These are phyloP conservation scores for Geranium brycei DNA, from an alignment of 345 rosid genomes.

Conservation along the genomic window DNA sequence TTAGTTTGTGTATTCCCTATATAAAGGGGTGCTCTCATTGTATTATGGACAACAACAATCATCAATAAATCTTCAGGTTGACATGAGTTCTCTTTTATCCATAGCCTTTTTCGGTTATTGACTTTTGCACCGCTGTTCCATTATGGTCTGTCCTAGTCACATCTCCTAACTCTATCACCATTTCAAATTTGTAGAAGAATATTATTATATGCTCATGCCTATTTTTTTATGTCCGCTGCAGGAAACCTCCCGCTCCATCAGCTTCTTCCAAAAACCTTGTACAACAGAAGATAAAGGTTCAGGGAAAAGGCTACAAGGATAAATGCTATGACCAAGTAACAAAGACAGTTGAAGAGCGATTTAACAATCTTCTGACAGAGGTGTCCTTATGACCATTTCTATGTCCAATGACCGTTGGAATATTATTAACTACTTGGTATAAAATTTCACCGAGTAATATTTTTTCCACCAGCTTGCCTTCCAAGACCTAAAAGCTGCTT, in stretches of 20 bases:
- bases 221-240: conserved; percentile 11
- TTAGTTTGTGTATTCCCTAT: too few species aligned
- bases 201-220: background rate
- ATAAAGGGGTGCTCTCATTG: too few species aligned
- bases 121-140: background rate
- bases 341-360: conserved; percentile 79
- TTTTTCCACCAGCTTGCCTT: conserved; percentile 59
- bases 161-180: background rate
- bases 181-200: background rate
- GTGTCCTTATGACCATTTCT: conserved; percentile 14
- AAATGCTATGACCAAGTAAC: conserved; percentile 91
- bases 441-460: conserved; percentile 5
- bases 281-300: conserved; percentile 68
- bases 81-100: background rate
- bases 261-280: conserved; percentile 49
- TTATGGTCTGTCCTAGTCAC: background rate
- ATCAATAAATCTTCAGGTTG: too few species aligned
- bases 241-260: conserved; percentile 44
- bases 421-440: conserved; percentile 9
- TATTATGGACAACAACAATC: too few species aligned
- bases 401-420: background rate
- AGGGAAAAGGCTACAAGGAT: conserved; percentile 91
- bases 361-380: conserved; percentile 72
- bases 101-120: background rate
- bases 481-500: conserved; percentile 87